These are phyloP conservation scores for Saccharomycopsis javanensis DNA, from an alignment of 805 yeast genomes.

Conservation along the genomic window DNA sequence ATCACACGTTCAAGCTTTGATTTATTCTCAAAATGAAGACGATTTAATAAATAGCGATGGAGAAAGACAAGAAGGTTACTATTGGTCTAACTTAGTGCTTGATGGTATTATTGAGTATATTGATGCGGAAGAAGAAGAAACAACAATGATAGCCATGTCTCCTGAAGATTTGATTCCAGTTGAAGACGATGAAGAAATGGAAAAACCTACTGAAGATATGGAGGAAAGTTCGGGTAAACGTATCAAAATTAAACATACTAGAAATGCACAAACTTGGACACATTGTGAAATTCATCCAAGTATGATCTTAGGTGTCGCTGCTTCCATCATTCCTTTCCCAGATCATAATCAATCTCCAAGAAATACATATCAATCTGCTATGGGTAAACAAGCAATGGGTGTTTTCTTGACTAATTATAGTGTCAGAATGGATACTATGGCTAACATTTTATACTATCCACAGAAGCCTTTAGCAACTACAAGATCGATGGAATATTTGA, in stretches of 20 bases:
- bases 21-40: constrained; percentile 48
- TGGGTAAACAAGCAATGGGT: constrained; percentile 99
- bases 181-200: constrained; percentile 29
- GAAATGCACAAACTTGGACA: constrained; percentile 76
- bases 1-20: constrained; percentile 67
- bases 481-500: constrained; percentile 93
- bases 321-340: constrained; percentile 98
- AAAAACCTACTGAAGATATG: constrained; percentile 51
- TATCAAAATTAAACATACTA: constrained; percentile 58
- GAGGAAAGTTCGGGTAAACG: constrained; percentile 61
- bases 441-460: constrained; percentile 92
- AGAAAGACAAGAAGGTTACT: constrained; percentile 46
- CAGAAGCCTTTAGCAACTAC: constrained; percentile 98
- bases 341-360: constrained; percentile 99
- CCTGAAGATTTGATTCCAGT: constrained; percentile 87
- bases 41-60: constrained; percentile 38
- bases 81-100: constrained; percentile 76
- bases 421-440: constrained; percentile 99
- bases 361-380: constrained; percentile 98
- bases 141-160: constrained; percentile 97
- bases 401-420: constrained; percentile 90
- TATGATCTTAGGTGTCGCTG: constrained; percentile 98
- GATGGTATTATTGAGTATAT: constrained; percentile 92
- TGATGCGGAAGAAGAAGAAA: constrained; percentile 98
- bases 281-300: constrained; percentile 99